Conservation (phyloP, 2,329 filamentous ascomycete species). For the Scedosporium minutisporum region DNA sequence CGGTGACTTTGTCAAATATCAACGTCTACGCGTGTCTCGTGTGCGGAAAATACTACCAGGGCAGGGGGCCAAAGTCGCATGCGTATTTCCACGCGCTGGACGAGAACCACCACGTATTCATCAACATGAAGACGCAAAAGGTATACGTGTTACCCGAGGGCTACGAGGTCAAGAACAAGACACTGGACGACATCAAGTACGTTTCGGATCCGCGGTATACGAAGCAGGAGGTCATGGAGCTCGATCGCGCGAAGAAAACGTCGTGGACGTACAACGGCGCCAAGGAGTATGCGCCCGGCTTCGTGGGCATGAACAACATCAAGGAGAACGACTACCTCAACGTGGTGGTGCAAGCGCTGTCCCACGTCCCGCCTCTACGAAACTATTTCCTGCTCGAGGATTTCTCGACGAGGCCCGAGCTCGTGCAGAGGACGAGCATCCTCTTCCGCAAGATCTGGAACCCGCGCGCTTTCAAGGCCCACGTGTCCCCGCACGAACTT, state of each 20-base stretch:
- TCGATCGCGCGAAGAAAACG: conserved; percentile 56
- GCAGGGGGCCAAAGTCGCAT: conserved; percentile 84
- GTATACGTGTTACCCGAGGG: conserved; percentile 91
- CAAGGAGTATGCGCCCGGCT: conserved; percentile 83
- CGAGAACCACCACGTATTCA: conserved; percentile 91
- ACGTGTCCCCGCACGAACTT: conserved; percentile 94
- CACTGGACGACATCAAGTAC: conserved; percentile 95
- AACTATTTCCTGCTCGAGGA: conserved; percentile 89
- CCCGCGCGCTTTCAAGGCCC: conserved; percentile 85
- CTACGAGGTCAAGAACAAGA: conserved; percentile 91
- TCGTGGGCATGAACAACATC: conserved; percentile 99
- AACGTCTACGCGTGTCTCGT: conserved; percentile 97
- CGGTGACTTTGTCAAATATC: conserved; percentile 90
- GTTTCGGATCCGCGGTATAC: conserved; percentile 86
- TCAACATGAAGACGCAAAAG: conserved; percentile 91
- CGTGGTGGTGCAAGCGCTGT: conserved; percentile 81
- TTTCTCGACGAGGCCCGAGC: conserved; percentile 60
- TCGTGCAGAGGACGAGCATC: conserved; percentile 80
- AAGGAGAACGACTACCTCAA: conserved; percentile 99
- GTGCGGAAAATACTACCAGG: conserved; percentile 96
- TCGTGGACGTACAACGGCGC: conserved; percentile 66
- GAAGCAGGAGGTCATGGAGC: conserved; percentile 65
- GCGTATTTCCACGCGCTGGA: conserved; percentile 97
- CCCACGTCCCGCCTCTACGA: conserved; percentile 79
- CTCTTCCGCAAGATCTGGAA: conserved; percentile 98